phyloP scores from a whole-genome alignment of 345 rosid genomes.

The Reutealis trisperma region DNA sequence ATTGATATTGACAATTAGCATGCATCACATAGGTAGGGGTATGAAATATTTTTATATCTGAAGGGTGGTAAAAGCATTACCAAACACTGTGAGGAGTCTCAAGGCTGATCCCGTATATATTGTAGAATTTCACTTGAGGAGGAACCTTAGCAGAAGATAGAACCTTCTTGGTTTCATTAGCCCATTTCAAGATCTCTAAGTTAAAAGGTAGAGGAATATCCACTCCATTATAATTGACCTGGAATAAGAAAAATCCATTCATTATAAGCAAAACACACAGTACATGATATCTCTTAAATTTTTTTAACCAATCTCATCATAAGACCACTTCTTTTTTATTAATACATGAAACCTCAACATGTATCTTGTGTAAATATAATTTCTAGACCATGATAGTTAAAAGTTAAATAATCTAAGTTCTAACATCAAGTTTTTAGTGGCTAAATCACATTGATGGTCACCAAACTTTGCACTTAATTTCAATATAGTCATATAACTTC shows the following conservation, averaged over 20 bases:
- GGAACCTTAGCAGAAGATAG: constrained; percentile 73
- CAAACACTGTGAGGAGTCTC: constrained; percentile 92
- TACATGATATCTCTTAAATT: constrained; percentile 2
- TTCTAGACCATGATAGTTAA: background rate
- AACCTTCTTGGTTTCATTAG: constrained; percentile 60
- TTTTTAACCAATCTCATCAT: background rate
- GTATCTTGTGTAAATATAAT: background rate
- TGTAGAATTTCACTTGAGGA: constrained; percentile 81
- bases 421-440: no score
- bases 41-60: background rate
- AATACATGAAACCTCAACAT: background rate
- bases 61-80: constrained; percentile 45
- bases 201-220: constrained; percentile 78
- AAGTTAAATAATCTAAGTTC: background rate
- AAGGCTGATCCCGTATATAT: constrained; percentile 77
- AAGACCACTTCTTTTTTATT: background rate
- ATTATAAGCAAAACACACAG: constrained; percentile 8
- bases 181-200: constrained; percentile 84
- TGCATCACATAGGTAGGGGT: background rate
- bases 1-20: background rate
- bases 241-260: constrained; percentile 10
- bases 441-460: no score
- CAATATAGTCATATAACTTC: no score
- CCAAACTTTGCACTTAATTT: no score
- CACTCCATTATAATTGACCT: constrained; percentile 70